Base-by-base conservation (phyloP, 129 eudicot species). In the Flaveria robusta region DNA sequence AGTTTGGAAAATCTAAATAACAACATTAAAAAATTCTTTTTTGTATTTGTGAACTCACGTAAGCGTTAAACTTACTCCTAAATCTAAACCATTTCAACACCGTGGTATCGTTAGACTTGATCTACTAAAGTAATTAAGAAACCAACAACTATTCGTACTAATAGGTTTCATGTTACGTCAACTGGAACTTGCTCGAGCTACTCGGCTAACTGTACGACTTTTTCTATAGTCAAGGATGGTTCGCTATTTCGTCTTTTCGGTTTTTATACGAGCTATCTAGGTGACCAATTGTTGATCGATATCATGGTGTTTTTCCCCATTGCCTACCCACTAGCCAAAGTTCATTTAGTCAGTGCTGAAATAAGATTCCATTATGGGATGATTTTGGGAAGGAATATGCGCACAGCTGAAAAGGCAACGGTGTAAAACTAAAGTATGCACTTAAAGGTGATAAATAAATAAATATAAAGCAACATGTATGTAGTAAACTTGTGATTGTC, bases 271-370 rank as follows among this genome's bases (percentile, higher is more conserved):
- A 12, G 18, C 18, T 20, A 7, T 5, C 23, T 51, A 16, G 23
- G 58, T 51, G 58, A 51, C 58, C 23, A 51, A 51, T 15, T 49
- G 19, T 15, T 13, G 54, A 15, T 49, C 4, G 1, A 31, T 5
- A 34, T 34, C 39, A 34, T 5, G 39, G 39, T 34, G 39, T 34
- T 34, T 34, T 5, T 9, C 4, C 34, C 41, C 67, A 62, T 62
- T 27, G 67, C 18, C 66, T 62, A 24, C 67, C 67, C 67, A 62
- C 67, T 62, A 62, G 11, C 42, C 42, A 62, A 62, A 1, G 3
- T 14, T 62, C 20, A 58, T 3, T 27, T 26, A 62, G 6, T 62
- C 5, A 62, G 67, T 62, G 42, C 12, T 13, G 7, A 58, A 58
- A 62, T 3, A 13, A 26, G 18, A 62, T 62, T 62, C 67, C 41